Base-by-base conservation (phyloP, 202 grass and related monocot species). In the Carex arenaria region DNA sequence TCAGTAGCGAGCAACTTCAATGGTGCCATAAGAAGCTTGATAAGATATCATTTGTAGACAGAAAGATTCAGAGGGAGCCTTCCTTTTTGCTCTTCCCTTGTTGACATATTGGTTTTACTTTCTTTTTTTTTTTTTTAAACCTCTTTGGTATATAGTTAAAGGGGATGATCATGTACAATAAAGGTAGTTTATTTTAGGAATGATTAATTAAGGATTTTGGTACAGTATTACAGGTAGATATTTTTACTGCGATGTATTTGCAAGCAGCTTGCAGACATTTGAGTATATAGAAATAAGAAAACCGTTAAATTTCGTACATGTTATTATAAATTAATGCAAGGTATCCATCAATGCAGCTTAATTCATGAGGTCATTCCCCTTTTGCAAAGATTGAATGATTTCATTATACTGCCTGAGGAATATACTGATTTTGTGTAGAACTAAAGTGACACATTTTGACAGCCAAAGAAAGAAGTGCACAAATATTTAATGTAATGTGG, bases 61-160 rank as follows among this genome's bases (percentile, higher is more conserved):
- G 96, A 83, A 91, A 85, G 87, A 87, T 99, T 66, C 88, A 90
- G 85, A 96, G 96, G 88, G 96, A 99, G 38, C 84, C 96, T 67
- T 89, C 93, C 85, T 99, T 99, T 89, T 90, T 96, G 89, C 83
- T 96, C 67, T 99, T 99, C 77, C 96, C 96, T 87, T 96, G 96
- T 52, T 96, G 85, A 88, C 32, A 86, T 80, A 69, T 72, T 85
- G 60, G 64, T 74, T 82, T 80, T 80, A 81, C 51, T 61, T 64
- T 3, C 61, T 59, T 10, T 2, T 12, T 49, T 49, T 49, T 60
- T 80, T 18, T 49, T 49, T 60, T 80, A 13, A 14, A 32, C 20
- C 20, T 4, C 72, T 70, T 61, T 10, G 42, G 49, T 81, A 49
- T 23, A 63, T 23, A 63, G 81, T 69, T 84, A 81, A 61, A 15